Evolutionary conservation across 1,284 basidiomycete species (phyloP).

Genomic region (Tilletia caries): DNA sequence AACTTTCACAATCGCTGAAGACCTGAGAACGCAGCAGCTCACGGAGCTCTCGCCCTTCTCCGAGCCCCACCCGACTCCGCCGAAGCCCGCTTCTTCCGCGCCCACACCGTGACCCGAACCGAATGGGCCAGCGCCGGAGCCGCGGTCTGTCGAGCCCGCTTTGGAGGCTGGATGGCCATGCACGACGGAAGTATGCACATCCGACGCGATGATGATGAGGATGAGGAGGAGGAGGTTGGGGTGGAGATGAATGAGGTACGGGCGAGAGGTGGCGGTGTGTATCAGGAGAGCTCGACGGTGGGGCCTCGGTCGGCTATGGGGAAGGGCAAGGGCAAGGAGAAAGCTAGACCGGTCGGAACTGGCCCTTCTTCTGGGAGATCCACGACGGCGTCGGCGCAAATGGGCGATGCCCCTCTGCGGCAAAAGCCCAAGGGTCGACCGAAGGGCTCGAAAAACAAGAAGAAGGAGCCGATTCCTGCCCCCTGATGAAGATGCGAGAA

Average conservation of each 20-base stretch:
- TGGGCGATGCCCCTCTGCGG: not conserved
- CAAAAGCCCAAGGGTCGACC: not conserved
- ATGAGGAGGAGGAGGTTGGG: not conserved
- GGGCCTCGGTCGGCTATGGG: too few species aligned
- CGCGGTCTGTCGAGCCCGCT: constrained; percentile 2
- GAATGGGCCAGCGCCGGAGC: constrained; percentile 2
- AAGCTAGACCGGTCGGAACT: not conserved
- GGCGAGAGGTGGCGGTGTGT: not conserved
- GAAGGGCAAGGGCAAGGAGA: too few species aligned
- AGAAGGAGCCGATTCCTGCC: not conserved
- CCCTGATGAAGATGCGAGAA: not conserved
- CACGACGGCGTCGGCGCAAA: not conserved
- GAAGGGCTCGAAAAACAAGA: not conserved
- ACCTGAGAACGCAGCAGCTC: not conserved
- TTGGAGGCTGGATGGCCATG: constrained; percentile 13
- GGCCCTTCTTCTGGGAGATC: not conserved
- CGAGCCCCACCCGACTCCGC: not conserved
- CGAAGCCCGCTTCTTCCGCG: constrained; percentile 1
- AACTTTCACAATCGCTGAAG: not conserved
- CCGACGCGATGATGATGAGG: not conserved
- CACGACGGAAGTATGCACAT: not conserved
- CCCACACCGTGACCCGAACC: not conserved
- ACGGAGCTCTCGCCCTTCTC: not conserved
- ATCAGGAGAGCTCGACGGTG: not conserved
- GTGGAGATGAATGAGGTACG: not conserved